Evolutionary conservation across 2,329 filamentous ascomycete species (phyloP), one percentile per base, ranked within the genome.

Genomic region (Aureobasidium sp.): DNA sequence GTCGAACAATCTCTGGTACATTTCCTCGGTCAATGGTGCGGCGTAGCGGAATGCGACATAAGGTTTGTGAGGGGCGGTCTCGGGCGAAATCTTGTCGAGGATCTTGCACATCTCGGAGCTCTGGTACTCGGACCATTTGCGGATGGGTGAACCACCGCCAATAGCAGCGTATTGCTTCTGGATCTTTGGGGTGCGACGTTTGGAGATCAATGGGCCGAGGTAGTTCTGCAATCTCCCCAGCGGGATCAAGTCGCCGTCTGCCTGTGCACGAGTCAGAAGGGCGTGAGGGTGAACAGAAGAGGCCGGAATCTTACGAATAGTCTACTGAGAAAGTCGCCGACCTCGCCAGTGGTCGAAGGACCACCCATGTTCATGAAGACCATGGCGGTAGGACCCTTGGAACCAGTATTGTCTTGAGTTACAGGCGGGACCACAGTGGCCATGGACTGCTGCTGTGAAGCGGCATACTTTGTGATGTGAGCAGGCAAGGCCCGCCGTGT

Each of bases 311-410:
- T 55, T 79, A 95, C 91, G 72, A 98, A 98, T 61, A 98, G 76
- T 62, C 90, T 83, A 68, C 86, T 93, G 42, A 98, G 74, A 66
- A 97, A 98, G 70, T 85, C 83, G 62, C 85, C 84, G 30, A 98
- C 93, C 73, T 98, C 90, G 60, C 84, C 81, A 4, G 85, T 86
- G 3, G 87, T 95, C 1, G 88, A 87, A 3, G 93, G 93, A 0
- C 93, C 93, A 56, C 93, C 93, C 93, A 98, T 98, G 72, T 98
- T 98, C 73, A 98, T 81, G 66, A 98, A 96, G 12, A 98, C 93
- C 83, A 98, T 97, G 38, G 93, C 93, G 4, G 93, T 98, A 6
- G 90, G 90, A 0, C 91, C 91, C 65, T 88, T 79, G 2, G 79
- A 77, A 44, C 78, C 80, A 1, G 80, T 80, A 6, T 79, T 76